Percentiles rank a stretch among this genome's conserved stretches.
These are phyloP conservation scores for Zygosaccharomyces rouxii DNA, from an alignment of 805 yeast species.

Conservation along the genomic window DNA sequence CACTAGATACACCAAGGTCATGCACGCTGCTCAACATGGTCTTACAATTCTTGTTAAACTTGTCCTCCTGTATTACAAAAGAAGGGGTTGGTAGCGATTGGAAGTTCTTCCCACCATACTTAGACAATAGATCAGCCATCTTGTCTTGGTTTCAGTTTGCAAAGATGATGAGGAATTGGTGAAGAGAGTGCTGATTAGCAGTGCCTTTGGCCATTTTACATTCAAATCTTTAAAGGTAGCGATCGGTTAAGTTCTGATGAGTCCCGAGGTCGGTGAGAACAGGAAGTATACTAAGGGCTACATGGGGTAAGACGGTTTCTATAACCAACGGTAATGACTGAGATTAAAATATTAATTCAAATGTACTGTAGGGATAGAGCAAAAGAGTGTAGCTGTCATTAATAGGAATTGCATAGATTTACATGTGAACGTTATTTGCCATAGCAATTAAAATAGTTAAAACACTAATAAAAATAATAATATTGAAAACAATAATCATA, in stretches of 20 bases:
- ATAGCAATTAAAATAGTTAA: background rate
- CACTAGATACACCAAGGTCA: constrained; percentile 32
- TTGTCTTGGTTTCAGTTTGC: background rate
- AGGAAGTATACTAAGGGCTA: no score
- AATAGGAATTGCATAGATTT: background rate
- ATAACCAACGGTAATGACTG: no score
- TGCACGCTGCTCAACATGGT: constrained; percentile 46
- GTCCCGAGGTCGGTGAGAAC: no score
- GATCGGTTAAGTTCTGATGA: no score
- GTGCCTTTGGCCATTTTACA: no score
- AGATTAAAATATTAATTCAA: background rate
- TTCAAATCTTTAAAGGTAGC: no score
- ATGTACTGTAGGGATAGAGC: background rate
- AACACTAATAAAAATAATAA: background rate
- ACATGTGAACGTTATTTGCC: background rate
- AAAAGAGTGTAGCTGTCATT: background rate
- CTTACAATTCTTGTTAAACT: constrained; percentile 42
- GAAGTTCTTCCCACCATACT: constrained; percentile 36
- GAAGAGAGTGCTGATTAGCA: no score
- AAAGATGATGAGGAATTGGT: background rate
- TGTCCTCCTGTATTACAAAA: constrained; percentile 39
- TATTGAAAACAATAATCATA: background rate
- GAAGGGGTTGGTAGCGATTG: constrained; percentile 45
- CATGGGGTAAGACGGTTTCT: no score
- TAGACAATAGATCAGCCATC: constrained; percentile 16